phyloP scores from a whole-genome alignment of 257 asterid genomes.

The Solanum chilense region DNA sequence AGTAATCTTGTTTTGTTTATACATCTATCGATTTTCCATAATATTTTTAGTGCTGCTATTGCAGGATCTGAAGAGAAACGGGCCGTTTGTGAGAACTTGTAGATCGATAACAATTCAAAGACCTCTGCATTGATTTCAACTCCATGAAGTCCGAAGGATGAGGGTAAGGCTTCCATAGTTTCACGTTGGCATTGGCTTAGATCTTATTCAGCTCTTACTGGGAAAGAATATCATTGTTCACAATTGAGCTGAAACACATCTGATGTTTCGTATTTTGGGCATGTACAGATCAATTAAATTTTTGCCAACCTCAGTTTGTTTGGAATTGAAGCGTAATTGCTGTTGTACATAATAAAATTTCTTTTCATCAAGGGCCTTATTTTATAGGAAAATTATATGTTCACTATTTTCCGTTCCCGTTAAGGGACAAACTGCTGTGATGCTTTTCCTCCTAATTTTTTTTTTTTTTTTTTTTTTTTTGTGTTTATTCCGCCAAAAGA shows the following conservation, averaged over 20 bases:
- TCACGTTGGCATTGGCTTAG: background rate
- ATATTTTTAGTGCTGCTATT: background rate
- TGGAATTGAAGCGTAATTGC: background rate
- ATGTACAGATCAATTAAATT: background rate
- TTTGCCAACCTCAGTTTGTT: background rate
- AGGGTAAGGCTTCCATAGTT: background rate
- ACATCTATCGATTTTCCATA: background rate
- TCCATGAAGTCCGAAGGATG: background rate
- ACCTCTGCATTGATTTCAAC: background rate
- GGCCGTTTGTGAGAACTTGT: background rate
- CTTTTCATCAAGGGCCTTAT: background rate
- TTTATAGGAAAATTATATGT: background rate
- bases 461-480: rapidly evolving
- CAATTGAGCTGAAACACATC: background rate
- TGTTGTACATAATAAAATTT: background rate
- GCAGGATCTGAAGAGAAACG: background rate
- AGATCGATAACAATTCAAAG: background rate
- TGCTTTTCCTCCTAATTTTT: background rate
- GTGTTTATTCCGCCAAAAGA: background rate
- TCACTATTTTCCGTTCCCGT: background rate
- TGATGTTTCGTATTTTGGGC: background rate
- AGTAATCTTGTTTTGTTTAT: background rate
- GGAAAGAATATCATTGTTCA: background rate
- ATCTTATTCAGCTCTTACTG: background rate
- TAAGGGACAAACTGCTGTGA: background rate